Conservation (phyloP, 2,329 filamentous ascomycete species). For the Phyllosticta citribraziliensis region DNA sequence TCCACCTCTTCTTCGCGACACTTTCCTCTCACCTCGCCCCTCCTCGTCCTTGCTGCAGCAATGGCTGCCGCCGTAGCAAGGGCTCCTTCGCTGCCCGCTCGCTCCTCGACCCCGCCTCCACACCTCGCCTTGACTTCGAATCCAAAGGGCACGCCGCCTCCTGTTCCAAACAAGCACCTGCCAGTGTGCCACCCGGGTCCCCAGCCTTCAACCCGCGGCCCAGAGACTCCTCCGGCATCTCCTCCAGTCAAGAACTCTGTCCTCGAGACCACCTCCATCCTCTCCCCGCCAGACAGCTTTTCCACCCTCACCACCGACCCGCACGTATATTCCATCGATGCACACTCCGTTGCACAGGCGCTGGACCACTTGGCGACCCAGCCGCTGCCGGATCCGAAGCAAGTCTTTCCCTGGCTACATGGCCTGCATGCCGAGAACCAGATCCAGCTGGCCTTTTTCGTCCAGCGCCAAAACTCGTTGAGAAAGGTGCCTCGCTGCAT, state of each 20-base stretch:
- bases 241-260: conserved; percentile 49
- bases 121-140: conserved; percentile 50
- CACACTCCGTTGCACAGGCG: conserved; percentile 58
- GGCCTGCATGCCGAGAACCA: conserved; percentile 83
- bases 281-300: conserved; percentile 56
- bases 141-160: conserved; percentile 46
- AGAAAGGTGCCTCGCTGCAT: conserved; percentile 66
- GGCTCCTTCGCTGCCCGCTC: conserved; percentile 25
- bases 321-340: conserved; percentile 63
- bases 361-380: conserved; percentile 68
- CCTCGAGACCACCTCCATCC: conserved; percentile 54
- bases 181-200: conserved; percentile 82
- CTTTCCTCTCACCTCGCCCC: neutral
- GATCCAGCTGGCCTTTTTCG: conserved; percentile 83
- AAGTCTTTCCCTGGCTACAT: conserved; percentile 94
- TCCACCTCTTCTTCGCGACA: neutral
- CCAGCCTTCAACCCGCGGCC: conserved; percentile 36
- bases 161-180: conserved; percentile 78
- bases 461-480: conserved; percentile 60
- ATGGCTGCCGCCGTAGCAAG: conserved; percentile 37
- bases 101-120: conserved; percentile 39
- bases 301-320: conserved; percentile 41
- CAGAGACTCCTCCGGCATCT: conserved; percentile 44
- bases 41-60: neutral
- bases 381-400: conserved; percentile 71